Base-by-base conservation (phyloP, 306 rosid species). In the Medicago lupulina region DNA sequence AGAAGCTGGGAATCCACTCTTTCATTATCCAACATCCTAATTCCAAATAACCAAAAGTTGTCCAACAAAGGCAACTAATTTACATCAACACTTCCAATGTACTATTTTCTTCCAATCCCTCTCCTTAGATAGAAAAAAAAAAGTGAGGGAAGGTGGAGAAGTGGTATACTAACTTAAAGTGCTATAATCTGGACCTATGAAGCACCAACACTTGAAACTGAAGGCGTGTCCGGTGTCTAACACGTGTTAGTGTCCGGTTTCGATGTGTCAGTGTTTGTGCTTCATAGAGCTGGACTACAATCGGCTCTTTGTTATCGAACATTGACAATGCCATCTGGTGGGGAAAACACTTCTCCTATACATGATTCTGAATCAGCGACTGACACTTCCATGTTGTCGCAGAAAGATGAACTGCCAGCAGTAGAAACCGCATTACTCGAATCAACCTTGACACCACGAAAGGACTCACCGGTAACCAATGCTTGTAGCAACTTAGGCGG, bases 401-500 rank as follows among this genome's bases (percentile, higher is more conserved):
- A 76, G 28, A 79, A 88, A 4, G 87, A 84, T 63, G 87, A 77
- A 67, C 85, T 79, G 0, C 82, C 68, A 12, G 77, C 80, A 0
- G 87, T 57, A 21, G 86, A 81, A 23, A 67, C 34, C 13, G 58
- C 76, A 65, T 58, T 61, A 47, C 86, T 67, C 1, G 91, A 91
- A 81, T 85, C 86, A 2, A 34, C 83, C 73, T 75, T 89, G 9
- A 89, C 84, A 10, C 92, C 92, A 4, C 59, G 81, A 84, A 86
- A 92, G 25, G 98, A 88, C 73, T 89, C 94, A 9, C 91, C 98
- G 0, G 92, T 76, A 69, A 93, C 95, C 79, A 93, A 80, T 0
- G 98, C 95, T 76, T 89, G 98, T 17, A 93, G 85, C 83, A 93
- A 79, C 72, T 86, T 90, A 3, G 98, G 98, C 0, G 85, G 83